Evolutionary conservation across 2,329 filamentous ascomycete genomes (phyloP), one percentile per base, ranked within the genome.

Genomic region (Neonectria coccinea): DNA sequence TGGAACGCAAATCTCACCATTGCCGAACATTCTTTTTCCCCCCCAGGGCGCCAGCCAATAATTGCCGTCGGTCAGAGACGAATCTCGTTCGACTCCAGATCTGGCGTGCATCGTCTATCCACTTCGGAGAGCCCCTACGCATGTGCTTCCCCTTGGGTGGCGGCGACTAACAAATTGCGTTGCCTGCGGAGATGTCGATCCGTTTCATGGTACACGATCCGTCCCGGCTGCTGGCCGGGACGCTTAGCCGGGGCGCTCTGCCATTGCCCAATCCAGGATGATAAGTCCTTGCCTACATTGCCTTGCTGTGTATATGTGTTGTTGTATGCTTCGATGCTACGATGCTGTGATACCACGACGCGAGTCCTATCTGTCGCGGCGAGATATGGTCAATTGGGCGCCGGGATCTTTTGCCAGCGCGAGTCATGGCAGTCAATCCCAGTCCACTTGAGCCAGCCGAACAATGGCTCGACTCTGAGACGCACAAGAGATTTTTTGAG

Each of bases 61-160:
- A 20, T 25, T 25, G 20, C 9, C n/a, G 29, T 6, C 3, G 48
- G 16, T 10, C 47, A 12, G 55, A 29, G 31, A 44, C 55, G 33
- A 42, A 54, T 48, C 55, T 58, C 48, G 47, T 36, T 10, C 48
- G 48, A 36, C n/a, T 51, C 36, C 41, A 58, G 60, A 64, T 64
- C 61, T 59, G 51, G 55, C 54, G 31, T 33, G 41, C 42, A 62
- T 62, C 39, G 8, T 27, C 9, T 50, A 59, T 55, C 61, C 55
- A 55, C 55, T 42, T 33, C 31, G 39, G 31, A 36, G 36, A 27
- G 25, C 5, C 42, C 39, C 42, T 22, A 25, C 25, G 25, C 25
- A 6, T 39, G 39, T 18, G 16, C 4, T 22, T 22, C 22, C 22
- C 22, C 22, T 22, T 41, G 4, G 10, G 39, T 41, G 39, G 45